These are phyloP conservation scores for Apiospora phragmitis DNA, from an alignment of 2,329 filamentous ascomycete genomes.

Conservation along the genomic window DNA sequence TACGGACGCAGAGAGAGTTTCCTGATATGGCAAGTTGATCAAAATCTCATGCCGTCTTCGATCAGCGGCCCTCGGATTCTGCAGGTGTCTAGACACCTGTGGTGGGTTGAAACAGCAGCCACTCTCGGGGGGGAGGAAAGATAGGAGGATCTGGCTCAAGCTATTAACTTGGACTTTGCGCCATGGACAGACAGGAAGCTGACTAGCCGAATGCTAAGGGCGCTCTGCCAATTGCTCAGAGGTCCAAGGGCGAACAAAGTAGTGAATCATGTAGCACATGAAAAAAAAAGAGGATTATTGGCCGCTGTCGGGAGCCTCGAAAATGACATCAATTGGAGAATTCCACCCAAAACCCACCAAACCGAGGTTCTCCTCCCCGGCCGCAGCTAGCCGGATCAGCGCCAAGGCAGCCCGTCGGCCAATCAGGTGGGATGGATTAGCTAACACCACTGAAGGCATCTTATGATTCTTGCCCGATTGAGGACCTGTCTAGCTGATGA, in stretches of 20 bases:
- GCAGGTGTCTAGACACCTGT: not conserved
- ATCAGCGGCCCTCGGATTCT: not conserved
- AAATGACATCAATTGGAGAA: conserved; percentile 9
- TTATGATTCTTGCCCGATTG: not conserved
- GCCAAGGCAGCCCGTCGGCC: not conserved
- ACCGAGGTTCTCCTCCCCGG: not conserved
- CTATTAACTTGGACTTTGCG: not conserved
- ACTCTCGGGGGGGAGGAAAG: not conserved
- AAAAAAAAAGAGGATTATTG: not conserved
- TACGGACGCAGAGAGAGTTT: not conserved
- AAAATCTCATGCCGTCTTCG: not conserved
- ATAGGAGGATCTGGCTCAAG: not conserved
- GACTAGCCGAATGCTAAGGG: not conserved
- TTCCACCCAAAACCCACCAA: not conserved
- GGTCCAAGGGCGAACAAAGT: not conserved
- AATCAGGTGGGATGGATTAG: conserved; percentile 1
- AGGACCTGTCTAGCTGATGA: not conserved
- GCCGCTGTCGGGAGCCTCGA: not conserved
- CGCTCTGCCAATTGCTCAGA: conserved; percentile 2
- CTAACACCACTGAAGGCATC: not conserved
- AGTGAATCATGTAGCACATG: conserved; percentile 5
- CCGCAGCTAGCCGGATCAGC: not conserved
- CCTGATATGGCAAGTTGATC: not conserved
- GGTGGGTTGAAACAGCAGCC: not conserved
- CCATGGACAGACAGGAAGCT: not conserved